Percentiles rank a stretch among this genome's conserved stretches.
These are phyloP conservation scores for Geranium incanum DNA, from an alignment of 441 rosid species.

Conservation along the genomic window DNA sequence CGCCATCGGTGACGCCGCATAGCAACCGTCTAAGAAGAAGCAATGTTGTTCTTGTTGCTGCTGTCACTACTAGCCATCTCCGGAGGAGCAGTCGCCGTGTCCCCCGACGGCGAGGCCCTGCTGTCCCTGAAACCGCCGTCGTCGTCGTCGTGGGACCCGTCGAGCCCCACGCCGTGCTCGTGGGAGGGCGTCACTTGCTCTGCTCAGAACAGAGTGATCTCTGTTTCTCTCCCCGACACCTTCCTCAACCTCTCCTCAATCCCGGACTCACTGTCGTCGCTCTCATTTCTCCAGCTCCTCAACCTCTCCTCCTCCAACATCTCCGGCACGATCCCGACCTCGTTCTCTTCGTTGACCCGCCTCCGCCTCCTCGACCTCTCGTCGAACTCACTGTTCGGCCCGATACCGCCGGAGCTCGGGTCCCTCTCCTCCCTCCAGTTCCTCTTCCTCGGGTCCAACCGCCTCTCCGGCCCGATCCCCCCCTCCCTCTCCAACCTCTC, in stretches of 20 bases:
- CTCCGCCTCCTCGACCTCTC: slow-evolving; percentile 85
- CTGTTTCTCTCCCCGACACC: slow-evolving; percentile 63
- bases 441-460: slow-evolving; percentile 73
- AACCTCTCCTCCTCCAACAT: slow-evolving; percentile 82
- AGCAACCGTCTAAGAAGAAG: too few relatives aligned
- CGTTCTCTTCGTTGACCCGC: slow-evolving; percentile 53
- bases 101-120: slow-evolving; percentile 77
- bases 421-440: slow-evolving; percentile 68
- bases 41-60: not conserved
- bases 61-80: slow-evolving; percentile 28
- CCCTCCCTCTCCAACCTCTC: slow-evolving; percentile 56
- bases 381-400: slow-evolving; percentile 69
- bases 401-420: slow-evolving; percentile 67
- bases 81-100: slow-evolving; percentile 29
- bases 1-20: too few relatives aligned
- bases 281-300: slow-evolving; percentile 71
- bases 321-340: slow-evolving; percentile 77
- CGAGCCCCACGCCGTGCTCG: slow-evolving; percentile 67
- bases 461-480: slow-evolving; percentile 61
- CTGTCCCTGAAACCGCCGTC: slow-evolving; percentile 51
- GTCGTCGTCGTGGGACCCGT: slow-evolving; percentile 80
- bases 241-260: slow-evolving; percentile 78
- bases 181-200: slow-evolving; percentile 91
- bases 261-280: slow-evolving; percentile 63
- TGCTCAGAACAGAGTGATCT: slow-evolving; percentile 66